Base-by-base conservation (phyloP, 1,139 yeast species). In the Zygosaccharomyces sapae region DNA sequence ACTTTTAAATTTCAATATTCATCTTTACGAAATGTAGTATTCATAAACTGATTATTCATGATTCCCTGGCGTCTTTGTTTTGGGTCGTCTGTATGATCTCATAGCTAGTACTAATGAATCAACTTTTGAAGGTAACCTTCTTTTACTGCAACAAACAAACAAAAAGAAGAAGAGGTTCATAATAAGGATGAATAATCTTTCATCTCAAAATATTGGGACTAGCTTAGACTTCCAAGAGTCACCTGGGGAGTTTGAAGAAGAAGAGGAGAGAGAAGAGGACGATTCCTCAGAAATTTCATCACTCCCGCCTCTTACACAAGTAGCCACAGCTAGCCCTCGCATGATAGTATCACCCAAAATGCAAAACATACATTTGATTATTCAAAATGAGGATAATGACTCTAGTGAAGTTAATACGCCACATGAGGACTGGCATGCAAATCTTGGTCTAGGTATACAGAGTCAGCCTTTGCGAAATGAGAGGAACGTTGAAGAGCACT, bases 331-430 rank as follows among this genome's bases (percentile, higher is more conserved):
- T 3, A 33, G 30, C 22, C 46, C 46, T 10, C 46, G 41, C 33
- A 33, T 49, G 43, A 50, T 45, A 18, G 58, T 52, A 34, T 57
- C 61, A 2, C 61, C 59, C n/a, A 57, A 53, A 39, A 51, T 54
- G 43, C 44, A 50, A n/a, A 54, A 55, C 41, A 55, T 55, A 12
- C 55, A 52, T 38, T 49, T 53, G 27, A 48, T 57, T 31, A 49
- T 22, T 10, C 18, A 38, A 27, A 38, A 25, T 6, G 27, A 20
- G 9, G 30, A 30, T 5, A 7, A 8, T 33, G 24, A 34, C 5
- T 31, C 44, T n/a, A 12, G n/a, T 16, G 16, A 13, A 33, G 5
- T 16, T 13, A 9, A 30, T 19, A 3, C n/a, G 3, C 16, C 5
- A 22, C 19, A 33, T 36, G n/a, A 20, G 13, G 38, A 30, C 13